Evolutionary conservation across 2,329 filamentous ascomycete species (phyloP), one percentile per base, ranked within the genome.

Genomic region (Ustulina deusta): DNA sequence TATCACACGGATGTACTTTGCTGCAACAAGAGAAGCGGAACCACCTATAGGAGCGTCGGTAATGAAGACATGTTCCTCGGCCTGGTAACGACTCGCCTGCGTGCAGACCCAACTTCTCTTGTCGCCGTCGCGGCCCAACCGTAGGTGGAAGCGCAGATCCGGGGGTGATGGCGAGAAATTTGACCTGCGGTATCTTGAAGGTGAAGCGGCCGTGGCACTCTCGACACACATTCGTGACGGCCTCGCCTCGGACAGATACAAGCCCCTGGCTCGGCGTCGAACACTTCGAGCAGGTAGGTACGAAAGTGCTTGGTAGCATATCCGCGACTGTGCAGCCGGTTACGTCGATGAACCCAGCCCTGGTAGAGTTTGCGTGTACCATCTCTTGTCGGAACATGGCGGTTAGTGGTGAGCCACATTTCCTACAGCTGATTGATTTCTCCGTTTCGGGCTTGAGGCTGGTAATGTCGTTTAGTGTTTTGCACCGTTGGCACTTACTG

Each of bases 161-260:
- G 20, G 84, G 83, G 6, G 89, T 89, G 73, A 94, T 89, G 71
- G 89, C 85, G 36, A 95, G 84, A 79, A 97, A 94, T 76, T 91
- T 93, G 70, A 94, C 87, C 69, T 93, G 89, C 27, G 91, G 91
- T 54, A 96, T 87, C 77, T 89, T 90, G 80, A 96, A 93, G 17
- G 87, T 91, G 86, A 96, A 94, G 77, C 90, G 91, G 61, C 85
- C 84, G 82, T 96, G 93, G 77, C 93, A 97, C 74, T 91, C 87
- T 56, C 93, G 88, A 80, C 93, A 97, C 42, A 93, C 86, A 66
- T 93, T 92, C 74, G 89, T 90, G 25, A 88, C 87, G 20, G 87
- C 88, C 67, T 95, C 92, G 52, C 92, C 92, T 29, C 91, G 86
- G 6, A 95, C 91, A 4, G 91, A 89, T 17, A 90, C 85, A 38